Percentiles rank a stretch among this genome's conserved stretches.
phyloP scores from a whole-genome alignment of 1,284 basidiomycete species.

The Irpex sp. region DNA sequence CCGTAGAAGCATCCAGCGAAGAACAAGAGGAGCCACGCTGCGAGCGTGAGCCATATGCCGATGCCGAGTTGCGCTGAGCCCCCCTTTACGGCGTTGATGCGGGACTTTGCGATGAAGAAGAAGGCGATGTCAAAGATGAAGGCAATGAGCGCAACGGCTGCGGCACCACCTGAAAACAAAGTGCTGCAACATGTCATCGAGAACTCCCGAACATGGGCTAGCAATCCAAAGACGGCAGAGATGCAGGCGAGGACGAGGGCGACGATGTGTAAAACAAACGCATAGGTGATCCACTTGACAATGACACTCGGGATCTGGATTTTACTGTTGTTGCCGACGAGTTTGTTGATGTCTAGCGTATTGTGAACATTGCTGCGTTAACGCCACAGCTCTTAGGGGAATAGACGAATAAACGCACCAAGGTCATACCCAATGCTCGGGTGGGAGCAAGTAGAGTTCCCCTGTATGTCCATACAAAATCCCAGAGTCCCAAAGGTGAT shows the following conservation, averaged over 20 bases:
- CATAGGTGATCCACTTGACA: conserved; percentile 89
- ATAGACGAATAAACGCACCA: conserved; percentile 42
- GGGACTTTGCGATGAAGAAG: conserved; percentile 78
- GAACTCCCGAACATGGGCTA: conserved; percentile 83
- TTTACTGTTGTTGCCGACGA: conserved; percentile 61
- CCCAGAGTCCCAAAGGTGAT: conserved; percentile 83
- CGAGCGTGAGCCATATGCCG: conserved; percentile 82
- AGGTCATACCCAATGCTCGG: conserved; percentile 61
- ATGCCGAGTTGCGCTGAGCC: conserved; percentile 73
- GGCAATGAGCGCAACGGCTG: conserved; percentile 66
- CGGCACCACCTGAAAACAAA: conserved; percentile 74
- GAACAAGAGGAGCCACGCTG: conserved; percentile 77
- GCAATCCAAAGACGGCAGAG: conserved; percentile 71
- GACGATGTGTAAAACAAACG: conserved; percentile 82
- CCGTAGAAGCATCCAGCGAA: conserved; percentile 83
- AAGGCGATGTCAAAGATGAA: conserved; percentile 84
- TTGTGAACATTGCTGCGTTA: conserved; percentile 4
- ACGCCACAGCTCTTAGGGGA: neutral
- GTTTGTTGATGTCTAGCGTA: conserved; percentile 65
- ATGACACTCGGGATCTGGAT: conserved; percentile 71
- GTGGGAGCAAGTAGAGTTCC: conserved; percentile 65
- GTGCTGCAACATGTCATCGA: conserved; percentile 82
- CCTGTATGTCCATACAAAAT: conserved; percentile 61
- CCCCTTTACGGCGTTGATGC: conserved; percentile 63
- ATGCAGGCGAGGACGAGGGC: conserved; percentile 69